A percentile compares a stretch with the other conserved stretches of the same genome.
These are phyloP conservation scores for Citrus reticulata DNA, from an alignment of 345 rosid species.

Conservation along the genomic window DNA sequence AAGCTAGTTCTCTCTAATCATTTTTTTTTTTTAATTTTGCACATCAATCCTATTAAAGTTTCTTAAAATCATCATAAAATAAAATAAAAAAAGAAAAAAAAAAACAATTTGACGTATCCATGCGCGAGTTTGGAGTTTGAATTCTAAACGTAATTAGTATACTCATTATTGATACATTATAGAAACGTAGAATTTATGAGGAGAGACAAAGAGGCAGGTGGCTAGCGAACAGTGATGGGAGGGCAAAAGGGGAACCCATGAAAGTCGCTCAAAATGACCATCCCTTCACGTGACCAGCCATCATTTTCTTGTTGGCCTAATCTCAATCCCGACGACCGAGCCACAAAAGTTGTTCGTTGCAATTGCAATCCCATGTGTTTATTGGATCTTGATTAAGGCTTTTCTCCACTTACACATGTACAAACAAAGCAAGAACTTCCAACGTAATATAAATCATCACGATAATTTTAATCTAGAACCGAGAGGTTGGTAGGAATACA, in stretches of 20 bases:
- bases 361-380: not conserved
- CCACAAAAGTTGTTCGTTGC: not conserved
- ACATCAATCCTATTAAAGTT: too few relatives aligned
- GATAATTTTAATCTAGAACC: too few relatives aligned
- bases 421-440: not conserved
- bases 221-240: not conserved
- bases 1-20: too few relatives aligned
- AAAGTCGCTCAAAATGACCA: slow-evolving; percentile 1
- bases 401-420: not conserved
- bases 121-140: not conserved
- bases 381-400: not conserved
- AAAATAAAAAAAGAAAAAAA: too few relatives aligned
- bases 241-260: slow-evolving; percentile 1
- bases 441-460: not conserved
- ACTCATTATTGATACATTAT: not conserved
- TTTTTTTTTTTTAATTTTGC: too few relatives aligned
- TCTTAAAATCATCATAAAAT: too few relatives aligned
- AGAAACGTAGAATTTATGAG: not conserved
- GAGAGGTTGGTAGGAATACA: not conserved
- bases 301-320: slow-evolving; percentile 21
- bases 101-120: too few relatives aligned
- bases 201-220: not conserved
- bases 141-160: too few relatives aligned
- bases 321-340: not conserved
- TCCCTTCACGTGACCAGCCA: slow-evolving; percentile 25